Evolutionary conservation across 495 filamentous ascomycete species (phyloP), one percentile per base, ranked within the genome.

Genomic region (Neurospora hispaniola): DNA sequence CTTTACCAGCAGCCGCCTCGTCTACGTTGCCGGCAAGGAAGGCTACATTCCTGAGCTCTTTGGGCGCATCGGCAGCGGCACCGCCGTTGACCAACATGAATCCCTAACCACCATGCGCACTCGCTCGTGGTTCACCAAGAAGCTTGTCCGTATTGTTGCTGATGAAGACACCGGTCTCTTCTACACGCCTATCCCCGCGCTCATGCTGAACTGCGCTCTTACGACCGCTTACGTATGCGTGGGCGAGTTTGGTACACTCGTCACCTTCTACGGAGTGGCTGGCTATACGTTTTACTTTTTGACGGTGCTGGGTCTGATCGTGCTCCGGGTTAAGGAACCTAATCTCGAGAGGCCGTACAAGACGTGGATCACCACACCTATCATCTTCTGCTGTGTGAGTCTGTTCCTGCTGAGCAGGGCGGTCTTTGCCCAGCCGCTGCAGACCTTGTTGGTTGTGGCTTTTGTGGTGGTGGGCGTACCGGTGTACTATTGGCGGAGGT

Each of bases 311-410:
- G 96, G 96, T 0, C 85, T 99, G 40, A 97, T 99, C 71, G 89
- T 98, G 41, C 84, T 99, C 74, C 85, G 96, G 35, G 91, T 98
- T n/a, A 88, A 87, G 46, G 96, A 98, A 80, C 96, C 96, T 9
- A 83, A 89, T 72, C 85, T 98, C 31, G 94, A 98, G 80, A 82
- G 96, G 31, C 94, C 96, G 3, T 99, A 98, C 81, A 89, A 87
- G 79, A 96, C 94, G 18, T 99, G 96, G 96, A 96, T 99, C 73
- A 91, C 91, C 2, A 98, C 95, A 43, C 96, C 96, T 3, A 96
- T 99, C 66, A 93, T 97, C 69, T 99, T 99, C 80, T 99, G 96
- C 87, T 99, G 96, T 77, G 96, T 99, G 16, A 97, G 93, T 79
- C 79, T 99, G 74, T 99, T 99, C 79, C 80, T 99, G 75, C 85